Evolutionary conservation across 2,329 filamentous ascomycete species (phyloP), one percentile per base, ranked within the genome.

Genomic region (Dactylellina cionopaga): DNA sequence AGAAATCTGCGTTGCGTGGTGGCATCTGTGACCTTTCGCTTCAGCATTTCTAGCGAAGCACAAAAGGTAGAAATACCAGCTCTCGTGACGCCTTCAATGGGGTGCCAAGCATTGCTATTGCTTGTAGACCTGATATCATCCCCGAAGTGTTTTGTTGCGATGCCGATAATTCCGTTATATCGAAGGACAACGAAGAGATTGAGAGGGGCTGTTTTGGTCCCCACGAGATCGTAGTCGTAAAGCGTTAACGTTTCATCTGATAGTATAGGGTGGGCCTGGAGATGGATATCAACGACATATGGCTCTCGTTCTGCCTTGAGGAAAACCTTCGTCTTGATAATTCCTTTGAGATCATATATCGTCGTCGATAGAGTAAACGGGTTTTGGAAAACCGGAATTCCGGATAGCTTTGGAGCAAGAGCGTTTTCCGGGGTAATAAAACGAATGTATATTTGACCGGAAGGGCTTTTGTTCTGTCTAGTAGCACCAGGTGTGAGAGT

Each of bases 391-490:
- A 60, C 43, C 2, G 62, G 62, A 29, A 74, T 49, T 3, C 35
- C 15, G 6, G 69, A 74, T 44, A 74, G 13, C 33, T 68, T 74
- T 9, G 44, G 54, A 2, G 19, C 69, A 10, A 74, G 62, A 5
- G 69, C 69, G 35, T 51, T 51, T 10, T 60, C 62, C 17, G 69
- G 60, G 5, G 69, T 74, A 37, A 74, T 74, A 49, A 74, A 74
- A n/a, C 69, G 62, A 17, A 74, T 58, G 27, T 63, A 66, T 19
- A 74, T 55, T 13, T 39, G 15, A 1, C 62, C 62, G 2, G 69
- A 62, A n/a, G 68, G n/a, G 0, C 25, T 49, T n/a, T 44, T 60
- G 22, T 59, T 72, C 10, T 60, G 43, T 24, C 68, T 25, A 43
- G 52, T 49, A n/a, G 68, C 52, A 25, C 59, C 59, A 15, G 59